These are phyloP conservation scores for Monotropa hypopitys DNA, from an alignment of 179 eudicot genomes.

Conservation along the genomic window DNA sequence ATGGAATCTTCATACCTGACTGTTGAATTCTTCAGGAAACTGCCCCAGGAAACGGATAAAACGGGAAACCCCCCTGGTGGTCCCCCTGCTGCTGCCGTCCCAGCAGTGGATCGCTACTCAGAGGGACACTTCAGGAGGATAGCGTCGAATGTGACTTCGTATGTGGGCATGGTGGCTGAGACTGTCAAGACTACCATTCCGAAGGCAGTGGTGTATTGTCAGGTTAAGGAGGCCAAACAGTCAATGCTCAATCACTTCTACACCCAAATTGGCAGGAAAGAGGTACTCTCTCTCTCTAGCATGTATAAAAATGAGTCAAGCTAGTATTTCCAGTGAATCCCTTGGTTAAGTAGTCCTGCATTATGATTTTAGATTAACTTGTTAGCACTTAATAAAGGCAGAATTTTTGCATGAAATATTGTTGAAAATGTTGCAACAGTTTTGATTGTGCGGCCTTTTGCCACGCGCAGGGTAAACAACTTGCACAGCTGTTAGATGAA, in stretches of 20 bases:
- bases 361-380: not conserved
- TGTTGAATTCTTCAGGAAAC: conserved; percentile 80
- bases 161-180: conserved; percentile 64
- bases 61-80: conserved; percentile 19
- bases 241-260: conserved; percentile 66
- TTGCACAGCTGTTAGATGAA: conserved; percentile 54
- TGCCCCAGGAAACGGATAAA: conserved; percentile 79
- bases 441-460: not conserved
- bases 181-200: conserved; percentile 65
- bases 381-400: no score
- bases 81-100: conserved; percentile 16
- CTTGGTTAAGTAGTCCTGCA: no score
- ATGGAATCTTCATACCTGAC: conserved; percentile 82
- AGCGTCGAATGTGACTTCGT: conserved; percentile 71
- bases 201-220: conserved; percentile 87
- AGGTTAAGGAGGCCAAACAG: conserved; percentile 76
- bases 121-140: conserved; percentile 86
- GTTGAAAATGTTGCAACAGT: not conserved
- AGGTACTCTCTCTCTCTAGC: conserved; percentile 35
- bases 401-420: not conserved
- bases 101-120: conserved; percentile 43
- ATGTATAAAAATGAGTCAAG: no score
- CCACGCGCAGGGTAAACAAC: conserved; percentile 44
- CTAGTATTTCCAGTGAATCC: not conserved
- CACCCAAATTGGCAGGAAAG: conserved; percentile 64